Evolutionary conservation across 768 basidiomycete species (phyloP).

Genomic region (Mycena kentingensis): DNA sequence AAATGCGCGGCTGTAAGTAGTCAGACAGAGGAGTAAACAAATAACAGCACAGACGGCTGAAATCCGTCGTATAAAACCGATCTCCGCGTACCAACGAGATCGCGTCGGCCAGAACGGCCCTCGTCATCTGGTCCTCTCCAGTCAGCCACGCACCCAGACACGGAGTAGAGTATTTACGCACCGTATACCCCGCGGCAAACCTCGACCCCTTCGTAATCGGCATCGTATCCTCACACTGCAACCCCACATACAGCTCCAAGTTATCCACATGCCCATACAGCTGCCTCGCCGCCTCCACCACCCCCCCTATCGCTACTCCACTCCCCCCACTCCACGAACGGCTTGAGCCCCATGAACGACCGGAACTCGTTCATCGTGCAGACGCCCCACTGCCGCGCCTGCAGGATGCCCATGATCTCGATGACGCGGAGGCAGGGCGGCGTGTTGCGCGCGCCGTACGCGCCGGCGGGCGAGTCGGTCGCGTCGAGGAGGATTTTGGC

Average conservation of each 20-base stretch:
- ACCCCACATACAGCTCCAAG: constrained; percentile 41
- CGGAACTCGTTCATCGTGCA: constrained; percentile 62
- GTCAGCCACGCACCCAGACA: background rate
- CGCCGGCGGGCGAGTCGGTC: constrained; percentile 46
- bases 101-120: constrained; percentile 56
- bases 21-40: background rate
- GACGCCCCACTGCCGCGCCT: constrained; percentile 56
- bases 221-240: constrained; percentile 57
- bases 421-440: constrained; percentile 49
- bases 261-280: constrained; percentile 41
- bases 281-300: constrained; percentile 37
- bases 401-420: constrained; percentile 59
- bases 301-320: constrained; percentile 52
- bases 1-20: constrained; percentile 38
- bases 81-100: constrained; percentile 56
- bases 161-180: constrained; percentile 7
- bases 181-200: constrained; percentile 64
- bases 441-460: constrained; percentile 50
- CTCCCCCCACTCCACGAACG: constrained; percentile 51
- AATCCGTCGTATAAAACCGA: constrained; percentile 53
- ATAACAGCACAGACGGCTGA: constrained; percentile 41
- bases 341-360: constrained; percentile 48
- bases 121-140: constrained; percentile 36
- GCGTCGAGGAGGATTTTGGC: constrained; percentile 48
- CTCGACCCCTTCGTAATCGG: constrained; percentile 50